phyloP scores from a whole-genome alignment of 2,329 filamentous ascomycete genomes.

The Alternaria longipes region DNA sequence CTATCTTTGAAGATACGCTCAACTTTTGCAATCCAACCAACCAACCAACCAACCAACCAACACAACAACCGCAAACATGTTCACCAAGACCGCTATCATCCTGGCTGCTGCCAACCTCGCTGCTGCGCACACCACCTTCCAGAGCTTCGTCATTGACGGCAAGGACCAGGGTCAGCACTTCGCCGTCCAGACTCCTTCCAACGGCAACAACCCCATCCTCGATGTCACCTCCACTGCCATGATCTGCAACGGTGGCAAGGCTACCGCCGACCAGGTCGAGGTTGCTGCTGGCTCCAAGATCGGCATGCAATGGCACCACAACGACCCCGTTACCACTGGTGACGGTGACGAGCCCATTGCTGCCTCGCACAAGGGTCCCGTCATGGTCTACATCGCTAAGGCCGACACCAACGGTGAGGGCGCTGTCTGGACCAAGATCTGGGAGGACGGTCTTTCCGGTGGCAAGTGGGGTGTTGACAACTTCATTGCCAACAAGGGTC shows the following conservation, averaged over 20 bases:
- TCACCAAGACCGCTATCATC: conserved; percentile 42
- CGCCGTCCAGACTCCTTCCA: conserved; percentile 57
- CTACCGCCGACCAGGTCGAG: conserved; percentile 52
- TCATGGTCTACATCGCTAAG: conserved; percentile 62
- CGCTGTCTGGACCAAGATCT: conserved; percentile 60
- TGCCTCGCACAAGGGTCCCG: conserved; percentile 61
- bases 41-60: conserved; percentile 17
- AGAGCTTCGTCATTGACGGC: conserved; percentile 54
- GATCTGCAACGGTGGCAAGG: conserved; percentile 48
- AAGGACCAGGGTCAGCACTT: conserved; percentile 47
- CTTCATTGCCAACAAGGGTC: conserved; percentile 53
- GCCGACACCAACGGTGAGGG: conserved; percentile 56
- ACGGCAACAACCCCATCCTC: conserved; percentile 49
- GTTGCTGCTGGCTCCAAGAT: conserved; percentile 60
- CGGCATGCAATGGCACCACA: conserved; percentile 60
- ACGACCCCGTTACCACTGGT: conserved; percentile 43
- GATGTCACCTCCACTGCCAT: conserved; percentile 49
- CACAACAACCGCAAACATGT: conserved; percentile 41
- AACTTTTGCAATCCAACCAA: conserved; percentile 9
- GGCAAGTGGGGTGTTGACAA: conserved; percentile 52
- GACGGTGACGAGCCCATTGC: conserved; percentile 63
- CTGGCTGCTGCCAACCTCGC: conserved; percentile 47
- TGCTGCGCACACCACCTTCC: conserved; percentile 50
- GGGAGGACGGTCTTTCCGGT: conserved; percentile 48
- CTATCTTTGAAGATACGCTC: conserved; percentile 33